These are phyloP conservation scores for Lobosporangium transversale DNA, from an alignment of 192 early-diverging fungal species.

Conservation along the genomic window DNA sequence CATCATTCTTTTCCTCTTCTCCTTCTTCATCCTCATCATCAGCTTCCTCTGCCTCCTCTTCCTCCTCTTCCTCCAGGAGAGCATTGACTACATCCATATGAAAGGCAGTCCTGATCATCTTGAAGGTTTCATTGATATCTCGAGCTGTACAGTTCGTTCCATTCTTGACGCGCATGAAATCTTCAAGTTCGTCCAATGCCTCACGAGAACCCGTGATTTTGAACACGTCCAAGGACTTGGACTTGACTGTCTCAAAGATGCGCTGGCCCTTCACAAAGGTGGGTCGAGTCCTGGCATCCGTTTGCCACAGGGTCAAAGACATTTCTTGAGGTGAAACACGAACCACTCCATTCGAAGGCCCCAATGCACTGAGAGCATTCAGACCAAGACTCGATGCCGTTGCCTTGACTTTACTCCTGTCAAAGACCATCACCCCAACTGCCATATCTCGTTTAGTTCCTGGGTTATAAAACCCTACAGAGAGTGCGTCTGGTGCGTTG, in stretches of 20 bases:
- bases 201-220: conserved; percentile 26
- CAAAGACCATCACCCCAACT: conserved; percentile 28
- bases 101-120: conserved; percentile 25
- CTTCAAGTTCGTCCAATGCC: conserved; percentile 28
- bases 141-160: conserved; percentile 31
- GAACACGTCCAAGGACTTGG: conserved; percentile 40
- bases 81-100: conserved; percentile 12
- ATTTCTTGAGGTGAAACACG: conserved; percentile 32
- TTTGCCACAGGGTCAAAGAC: conserved; percentile 31
- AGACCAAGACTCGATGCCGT: conserved; percentile 20
- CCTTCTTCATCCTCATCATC: not conserved
- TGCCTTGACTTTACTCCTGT: conserved; percentile 12
- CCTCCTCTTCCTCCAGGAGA: conserved; percentile 2
- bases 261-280: conserved; percentile 17
- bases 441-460: conserved; percentile 41
- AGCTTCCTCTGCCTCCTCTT: not conserved
- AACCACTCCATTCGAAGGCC: conserved; percentile 17
- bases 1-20: not conserved
- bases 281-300: conserved; percentile 22
- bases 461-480: conserved; percentile 41
- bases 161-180: conserved; percentile 35
- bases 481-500: conserved; percentile 25
- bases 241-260: conserved; percentile 17
- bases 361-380: conserved; percentile 4
- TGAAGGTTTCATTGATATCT: conserved; percentile 22